A percentile compares a stretch with the other conserved stretches of the same genome.
Evolutionary conservation across 2,329 filamentous ascomycete genomes (phyloP).

Genomic region (Fusarium verrucosum): DNA sequence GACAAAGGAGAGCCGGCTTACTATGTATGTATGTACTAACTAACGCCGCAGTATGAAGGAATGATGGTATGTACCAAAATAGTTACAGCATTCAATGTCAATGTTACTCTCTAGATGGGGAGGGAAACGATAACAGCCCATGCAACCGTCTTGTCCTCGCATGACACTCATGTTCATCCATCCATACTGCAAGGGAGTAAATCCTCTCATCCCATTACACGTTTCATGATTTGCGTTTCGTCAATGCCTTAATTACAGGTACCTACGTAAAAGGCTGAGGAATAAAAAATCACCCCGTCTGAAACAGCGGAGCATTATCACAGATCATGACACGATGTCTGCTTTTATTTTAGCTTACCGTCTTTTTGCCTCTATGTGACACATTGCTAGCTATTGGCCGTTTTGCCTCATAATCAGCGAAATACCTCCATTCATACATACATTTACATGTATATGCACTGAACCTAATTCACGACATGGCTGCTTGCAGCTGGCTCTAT

Average conservation of each 20-base stretch:
- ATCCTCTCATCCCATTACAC: conserved; percentile 24
- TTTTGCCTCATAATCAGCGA: neutral
- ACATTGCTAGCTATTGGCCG: conserved; percentile 17
- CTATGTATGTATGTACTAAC: no score
- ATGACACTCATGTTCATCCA: neutral
- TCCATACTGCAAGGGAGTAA: conserved; percentile 11
- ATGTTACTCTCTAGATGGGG: conserved; percentile 2
- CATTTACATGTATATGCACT: conserved; percentile 24
- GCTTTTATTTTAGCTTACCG: conserved; percentile 10
- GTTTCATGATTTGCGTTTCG: conserved; percentile 42
- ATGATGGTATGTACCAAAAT: conserved; percentile 5
- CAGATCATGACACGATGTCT: neutral
- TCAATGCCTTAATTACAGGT: conserved; percentile 34
- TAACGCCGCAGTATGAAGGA: no score
- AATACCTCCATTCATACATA: no score
- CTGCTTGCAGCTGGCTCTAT: conserved; percentile 24
- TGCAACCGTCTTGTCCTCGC: neutral
- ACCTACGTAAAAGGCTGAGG: neutral
- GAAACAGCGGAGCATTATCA: conserved; percentile 40
- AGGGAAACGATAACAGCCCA: neutral
- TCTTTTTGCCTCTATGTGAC: conserved; percentile 14
- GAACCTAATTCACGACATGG: conserved; percentile 26
- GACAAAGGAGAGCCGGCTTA: conserved; percentile 7
- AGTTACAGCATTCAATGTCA: neutral
- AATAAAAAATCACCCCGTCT: conserved; percentile 33